Evolutionary conservation across 345 rosid species (phyloP), one percentile per base, ranked within the genome.

Genomic region (Hibiscus tridactylites): DNA sequence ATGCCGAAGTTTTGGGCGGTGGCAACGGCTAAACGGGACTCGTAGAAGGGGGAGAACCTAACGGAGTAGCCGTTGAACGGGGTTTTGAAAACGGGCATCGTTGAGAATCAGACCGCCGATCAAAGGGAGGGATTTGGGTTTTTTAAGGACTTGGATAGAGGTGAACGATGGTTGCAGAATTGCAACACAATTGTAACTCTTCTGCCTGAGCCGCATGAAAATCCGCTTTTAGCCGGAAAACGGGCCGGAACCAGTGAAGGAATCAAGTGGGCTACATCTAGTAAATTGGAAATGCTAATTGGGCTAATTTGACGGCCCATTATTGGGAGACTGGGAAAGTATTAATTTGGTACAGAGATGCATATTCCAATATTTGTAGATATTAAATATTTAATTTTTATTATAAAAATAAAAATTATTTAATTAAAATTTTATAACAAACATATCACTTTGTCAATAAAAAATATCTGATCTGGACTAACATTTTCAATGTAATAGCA

Each of bases 1-100:
- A 93, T 93, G 54, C 98, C 98, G 74, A 90, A 93, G 82, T 91
- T 93, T 61, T 91, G 97, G 26, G 98, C 82, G 24, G 98, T 93
- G 63, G 90, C 97, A 53, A 88, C 97, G 75, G 93, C 96, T 65
- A 94, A 84, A 10, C 93, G 93, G 29, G 89, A 82, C 74, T 91
- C 97, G 84, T 88, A 80, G 82, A 91, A 91, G 0, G 98, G 98
- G 61, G 95, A 88, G 84, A 94, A 91, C 73, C 85, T 88, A 44
- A 94, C 97, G 68, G 93, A 84, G 86, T 94, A 88, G 65, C 98
- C 95, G 73, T 90, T 88, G 71, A 93, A 93, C 3, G 96, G 90
- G 8, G 94, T 78, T 59, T 86, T 91, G 87, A 88, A 91, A 78
- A 84, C 74, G 21, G 97, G 91, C 96, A 94, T 94, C 47, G 82